Percentiles rank a stretch among this genome's conserved stretches.
phyloP scores from a whole-genome alignment of 2,329 filamentous ascomycete species.

The Sordariomycetes sp. region DNA sequence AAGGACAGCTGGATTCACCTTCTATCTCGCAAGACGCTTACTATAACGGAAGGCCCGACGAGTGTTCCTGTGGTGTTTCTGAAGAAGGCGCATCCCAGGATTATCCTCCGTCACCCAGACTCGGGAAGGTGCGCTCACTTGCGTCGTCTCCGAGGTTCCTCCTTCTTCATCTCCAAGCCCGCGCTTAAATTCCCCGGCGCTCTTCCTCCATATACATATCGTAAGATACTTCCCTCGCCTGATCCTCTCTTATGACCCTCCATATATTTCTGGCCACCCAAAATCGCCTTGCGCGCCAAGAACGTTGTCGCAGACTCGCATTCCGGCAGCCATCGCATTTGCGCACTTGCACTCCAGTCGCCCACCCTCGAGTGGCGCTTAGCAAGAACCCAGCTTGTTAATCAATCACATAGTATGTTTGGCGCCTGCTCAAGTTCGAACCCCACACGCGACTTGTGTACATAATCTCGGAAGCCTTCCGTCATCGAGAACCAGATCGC shows the following conservation, averaged over 20 bases:
- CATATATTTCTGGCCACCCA: slow-evolving; percentile 4
- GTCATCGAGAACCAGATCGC: background rate
- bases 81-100: background rate
- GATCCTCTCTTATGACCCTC: slow-evolving; percentile 2
- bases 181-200: no score
- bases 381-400: background rate
- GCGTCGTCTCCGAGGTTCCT: no score
- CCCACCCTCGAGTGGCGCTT: background rate
- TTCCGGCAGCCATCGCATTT: background rate
- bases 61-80: background rate
- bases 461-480: background rate
- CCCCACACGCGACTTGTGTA: background rate
- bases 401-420: background rate
- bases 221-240: background rate
- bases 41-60: background rate
- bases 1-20: background rate
- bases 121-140: background rate
- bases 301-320: background rate
- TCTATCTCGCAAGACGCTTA: background rate
- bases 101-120: background rate
- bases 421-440: background rate
- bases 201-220: background rate
- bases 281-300: background rate
- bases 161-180: background rate
- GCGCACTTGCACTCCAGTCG: background rate